These are phyloP conservation scores for Plectosphaerella cucumerina DNA, from an alignment of 2,329 filamentous ascomycete species.

Conservation along the genomic window DNA sequence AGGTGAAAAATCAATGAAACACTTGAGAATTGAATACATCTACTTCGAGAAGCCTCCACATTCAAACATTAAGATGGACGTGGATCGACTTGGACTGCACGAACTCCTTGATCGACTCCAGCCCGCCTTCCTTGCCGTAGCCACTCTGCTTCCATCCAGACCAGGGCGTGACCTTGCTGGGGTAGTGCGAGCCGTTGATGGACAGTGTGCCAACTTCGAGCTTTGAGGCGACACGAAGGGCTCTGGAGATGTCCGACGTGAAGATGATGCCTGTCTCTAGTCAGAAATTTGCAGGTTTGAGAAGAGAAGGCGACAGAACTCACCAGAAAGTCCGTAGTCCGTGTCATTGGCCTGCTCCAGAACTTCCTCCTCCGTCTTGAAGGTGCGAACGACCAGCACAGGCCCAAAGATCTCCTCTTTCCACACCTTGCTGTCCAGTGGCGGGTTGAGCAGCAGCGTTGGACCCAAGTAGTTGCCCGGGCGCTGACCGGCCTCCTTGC, in stretches of 20 bases:
- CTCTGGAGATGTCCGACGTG: background rate
- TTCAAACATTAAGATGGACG: background rate
- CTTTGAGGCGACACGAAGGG: background rate
- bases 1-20: too few species aligned
- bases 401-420: constrained; percentile 55
- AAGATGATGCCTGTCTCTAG: background rate
- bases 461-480: constrained; percentile 40
- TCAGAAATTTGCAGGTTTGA: background rate
- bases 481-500: constrained; percentile 29
- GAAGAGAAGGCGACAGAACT: background rate
- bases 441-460: constrained; percentile 38
- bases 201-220: background rate
- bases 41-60: too few species aligned
- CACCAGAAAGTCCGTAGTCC: constrained; percentile 29
- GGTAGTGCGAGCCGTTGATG: constrained; percentile 1
- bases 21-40: too few species aligned
- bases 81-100: constrained; percentile 8
- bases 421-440: constrained; percentile 40
- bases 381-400: constrained; percentile 49
- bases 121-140: constrained; percentile 8
- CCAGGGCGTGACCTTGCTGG: constrained; percentile 3
- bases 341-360: constrained; percentile 51
- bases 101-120: constrained; percentile 7
- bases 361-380: constrained; percentile 53
- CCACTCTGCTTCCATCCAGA: constrained; percentile 11